Base-by-base conservation (phyloP, 2,329 filamentous ascomycete species). In the Albifimbria verrucaria region DNA sequence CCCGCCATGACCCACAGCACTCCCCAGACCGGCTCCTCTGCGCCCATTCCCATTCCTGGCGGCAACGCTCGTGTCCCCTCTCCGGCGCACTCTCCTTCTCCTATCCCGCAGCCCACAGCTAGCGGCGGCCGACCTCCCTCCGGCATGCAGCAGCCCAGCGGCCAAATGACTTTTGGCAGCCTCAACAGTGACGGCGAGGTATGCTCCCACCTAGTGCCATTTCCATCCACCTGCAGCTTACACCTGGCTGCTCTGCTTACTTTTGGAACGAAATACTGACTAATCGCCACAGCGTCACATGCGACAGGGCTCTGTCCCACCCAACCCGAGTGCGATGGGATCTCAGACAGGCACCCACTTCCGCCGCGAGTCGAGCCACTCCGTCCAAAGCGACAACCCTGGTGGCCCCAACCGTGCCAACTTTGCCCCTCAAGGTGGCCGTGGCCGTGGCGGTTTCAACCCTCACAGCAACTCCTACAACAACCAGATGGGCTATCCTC, bases 41-140 rank as follows among this genome's bases (percentile, higher is more conserved):
- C 77, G 36, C 82, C 80, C 55, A 87, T 82, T 60, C 78, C 76
- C 71, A 90, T 83, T 72, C 85, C 85, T 66, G 71, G 80, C 71
- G 65, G 80, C 77, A 67, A 77, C 72, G 88, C 88, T 57, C 85
- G 89, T 63, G 82, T 93, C 49, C 86, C 86, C 47, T 96, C 92
- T 45, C 94, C 94, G 6, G 86, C 89, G 48, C 87, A 89, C 61
- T 97, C 93, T 45, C 94, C 94, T 4, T 93, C 90, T 42, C 94
- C 94, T 4, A 97, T 97, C 62, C 93, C 94, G 26, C 90, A 93
- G 71, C 90, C 92, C 49, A 84, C 88, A 51, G 86, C 87, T 28
- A 89, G 87, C 65, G 94, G 92, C 65, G 91, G 92, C 62, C 90
- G 91, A 65, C 92, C 92, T 62, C 91, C 92, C 44, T 88, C 90